A percentile compares a stretch with the other conserved stretches of the same genome.
phyloP scores from a whole-genome alignment of 2,329 filamentous ascomycete genomes.

The Harringtonia aguacate region DNA sequence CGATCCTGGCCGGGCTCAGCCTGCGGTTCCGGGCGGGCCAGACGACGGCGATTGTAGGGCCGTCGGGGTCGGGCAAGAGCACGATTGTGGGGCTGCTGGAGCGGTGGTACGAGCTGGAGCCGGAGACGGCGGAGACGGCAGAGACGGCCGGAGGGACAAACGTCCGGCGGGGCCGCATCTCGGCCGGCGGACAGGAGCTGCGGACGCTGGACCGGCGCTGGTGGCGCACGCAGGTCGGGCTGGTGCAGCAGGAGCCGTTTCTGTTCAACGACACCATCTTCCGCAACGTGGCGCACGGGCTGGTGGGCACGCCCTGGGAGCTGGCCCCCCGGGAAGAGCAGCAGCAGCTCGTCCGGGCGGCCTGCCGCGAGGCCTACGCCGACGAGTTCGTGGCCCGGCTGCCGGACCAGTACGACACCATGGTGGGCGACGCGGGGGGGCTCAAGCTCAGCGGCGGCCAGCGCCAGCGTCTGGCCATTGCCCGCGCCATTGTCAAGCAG shows the following conservation, averaged over 20 bases:
- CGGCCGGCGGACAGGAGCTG: conserved; percentile 57
- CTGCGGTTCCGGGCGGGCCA: conserved; percentile 52
- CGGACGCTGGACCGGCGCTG: conserved; percentile 60
- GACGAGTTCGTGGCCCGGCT: conserved; percentile 42
- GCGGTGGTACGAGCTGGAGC: conserved; percentile 39
- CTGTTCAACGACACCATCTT: conserved; percentile 31
- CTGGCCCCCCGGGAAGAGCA: conserved; percentile 21
- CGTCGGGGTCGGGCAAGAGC: conserved; percentile 63
- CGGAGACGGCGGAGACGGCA: not conserved
- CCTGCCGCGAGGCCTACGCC: conserved; percentile 46
- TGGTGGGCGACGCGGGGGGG: conserved; percentile 14
- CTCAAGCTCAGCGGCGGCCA: conserved; percentile 59
- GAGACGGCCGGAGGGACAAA: no score
- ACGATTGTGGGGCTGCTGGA: conserved; percentile 63
- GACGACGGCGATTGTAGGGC: conserved; percentile 63
- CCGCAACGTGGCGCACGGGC: conserved; percentile 39
- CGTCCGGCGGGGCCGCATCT: conserved; percentile 44
- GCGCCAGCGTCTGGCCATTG: conserved; percentile 62
- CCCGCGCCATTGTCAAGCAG: conserved; percentile 56
- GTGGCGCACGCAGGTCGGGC: conserved; percentile 37
- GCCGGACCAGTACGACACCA: conserved; percentile 15
- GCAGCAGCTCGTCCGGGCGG: conserved; percentile 34
- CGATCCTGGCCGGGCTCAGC: conserved; percentile 49
- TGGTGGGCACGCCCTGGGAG: conserved; percentile 21
- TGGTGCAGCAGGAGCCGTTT: conserved; percentile 22